These are phyloP conservation scores for Fusarium transvaalense DNA, from an alignment of 2,329 filamentous ascomycete genomes.

Conservation along the genomic window DNA sequence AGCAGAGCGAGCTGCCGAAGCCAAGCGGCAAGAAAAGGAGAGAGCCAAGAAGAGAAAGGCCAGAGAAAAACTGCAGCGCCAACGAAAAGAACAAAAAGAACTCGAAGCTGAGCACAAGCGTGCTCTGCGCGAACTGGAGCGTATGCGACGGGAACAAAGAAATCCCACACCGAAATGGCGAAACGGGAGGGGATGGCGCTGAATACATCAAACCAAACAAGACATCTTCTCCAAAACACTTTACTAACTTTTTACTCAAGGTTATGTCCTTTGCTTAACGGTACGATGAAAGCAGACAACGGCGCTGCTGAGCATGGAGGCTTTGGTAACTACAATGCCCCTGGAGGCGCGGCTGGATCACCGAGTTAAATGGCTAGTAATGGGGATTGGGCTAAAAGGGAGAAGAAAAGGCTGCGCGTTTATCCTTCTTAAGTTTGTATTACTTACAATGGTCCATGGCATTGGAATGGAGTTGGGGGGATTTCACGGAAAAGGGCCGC, in stretches of 20 bases:
- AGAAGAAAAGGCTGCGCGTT: not conserved
- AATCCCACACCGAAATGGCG: constrained; percentile 36
- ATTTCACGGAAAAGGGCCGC: constrained; percentile 30
- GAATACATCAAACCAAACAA: constrained; percentile 25
- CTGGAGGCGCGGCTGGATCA: constrained; percentile 52
- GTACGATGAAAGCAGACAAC: constrained; percentile 76
- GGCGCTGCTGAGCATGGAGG: constrained; percentile 68
- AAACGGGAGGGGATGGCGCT: constrained; percentile 38
- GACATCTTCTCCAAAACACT: constrained; percentile 8
- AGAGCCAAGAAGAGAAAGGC: constrained; percentile 30
- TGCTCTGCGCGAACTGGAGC: constrained; percentile 29
- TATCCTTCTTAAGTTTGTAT: constrained; percentile 18
- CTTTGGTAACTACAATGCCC: constrained; percentile 67
- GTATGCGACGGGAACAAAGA: constrained; percentile 32
- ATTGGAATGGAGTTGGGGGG: constrained; percentile 39
- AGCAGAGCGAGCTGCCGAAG: constrained; percentile 32
- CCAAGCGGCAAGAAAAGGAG: constrained; percentile 29
- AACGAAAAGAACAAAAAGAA: constrained; percentile 30
- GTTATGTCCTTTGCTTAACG: constrained; percentile 87
- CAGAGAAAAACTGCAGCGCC: constrained; percentile 38
- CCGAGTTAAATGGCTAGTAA: constrained; percentile 41
- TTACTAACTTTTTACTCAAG: constrained; percentile 59
- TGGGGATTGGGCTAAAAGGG: not conserved
- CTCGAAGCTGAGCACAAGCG: constrained; percentile 24
- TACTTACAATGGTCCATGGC: constrained; percentile 19